Evolutionary conservation across 2,329 filamentous ascomycete species (phyloP).

Genomic region (Aspergillus versicolor): DNA sequence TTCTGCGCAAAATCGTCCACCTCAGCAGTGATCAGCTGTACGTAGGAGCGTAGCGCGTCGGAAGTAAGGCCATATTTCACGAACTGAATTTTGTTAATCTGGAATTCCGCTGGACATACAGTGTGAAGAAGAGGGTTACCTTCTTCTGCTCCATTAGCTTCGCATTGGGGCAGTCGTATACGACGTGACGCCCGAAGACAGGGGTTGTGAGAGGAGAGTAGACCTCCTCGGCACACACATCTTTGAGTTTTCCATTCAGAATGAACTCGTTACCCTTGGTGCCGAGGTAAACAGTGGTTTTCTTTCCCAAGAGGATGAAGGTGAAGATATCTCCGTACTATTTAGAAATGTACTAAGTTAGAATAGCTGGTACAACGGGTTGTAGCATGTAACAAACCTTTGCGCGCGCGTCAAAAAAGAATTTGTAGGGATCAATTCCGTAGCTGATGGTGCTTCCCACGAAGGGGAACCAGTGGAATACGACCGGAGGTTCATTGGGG

Average conservation of each 20-base stretch:
- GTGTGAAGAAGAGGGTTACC: conserved; percentile 48
- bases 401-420: conserved; percentile 64
- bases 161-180: conserved; percentile 86
- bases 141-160: conserved; percentile 98
- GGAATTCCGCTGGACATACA: background rate
- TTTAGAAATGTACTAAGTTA: background rate
- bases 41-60: conserved; percentile 67
- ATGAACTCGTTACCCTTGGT: conserved; percentile 87
- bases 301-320: conserved; percentile 82
- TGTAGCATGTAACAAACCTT: conserved; percentile 58
- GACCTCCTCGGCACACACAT: conserved; percentile 87
- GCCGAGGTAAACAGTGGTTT: conserved; percentile 82
- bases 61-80: conserved; percentile 65
- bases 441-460: conserved; percentile 91
- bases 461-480: conserved; percentile 66
- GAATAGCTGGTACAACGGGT: background rate
- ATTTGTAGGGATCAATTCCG: conserved; percentile 76
- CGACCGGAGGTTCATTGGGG: conserved; percentile 70
- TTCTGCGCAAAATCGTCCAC: conserved; percentile 71
- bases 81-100: conserved; percentile 44
- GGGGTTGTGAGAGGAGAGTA: conserved; percentile 73
- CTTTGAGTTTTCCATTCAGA: conserved; percentile 85
- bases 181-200: conserved; percentile 79
- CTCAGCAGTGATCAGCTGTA: conserved; percentile 74
- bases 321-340: conserved; percentile 90